Conservation (phyloP, 331 rosid species). For the Quercus lobata region DNA sequence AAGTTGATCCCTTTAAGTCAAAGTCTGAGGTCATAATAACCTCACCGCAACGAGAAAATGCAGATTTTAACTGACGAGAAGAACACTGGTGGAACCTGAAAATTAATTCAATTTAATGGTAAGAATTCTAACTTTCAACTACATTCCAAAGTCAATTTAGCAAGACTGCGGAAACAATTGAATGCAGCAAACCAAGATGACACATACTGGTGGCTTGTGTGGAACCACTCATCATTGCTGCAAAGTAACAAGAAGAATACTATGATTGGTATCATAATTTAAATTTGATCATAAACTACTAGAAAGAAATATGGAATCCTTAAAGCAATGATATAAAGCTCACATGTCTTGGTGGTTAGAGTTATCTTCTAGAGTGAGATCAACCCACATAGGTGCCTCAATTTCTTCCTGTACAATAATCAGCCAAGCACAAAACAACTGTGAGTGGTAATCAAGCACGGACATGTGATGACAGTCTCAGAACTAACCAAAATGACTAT, state of each 20-base stretch:
- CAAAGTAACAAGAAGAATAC: constrained; percentile 18
- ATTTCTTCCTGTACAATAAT: constrained; percentile 53
- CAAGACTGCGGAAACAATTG: not conserved
- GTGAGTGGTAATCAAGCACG: constrained; percentile 1
- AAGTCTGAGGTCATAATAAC: constrained; percentile 26
- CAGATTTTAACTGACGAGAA: constrained; percentile 51
- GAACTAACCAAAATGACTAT: not conserved
- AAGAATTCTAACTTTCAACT: not conserved
- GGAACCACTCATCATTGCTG: constrained; percentile 71
- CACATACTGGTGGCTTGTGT: constrained; percentile 61
- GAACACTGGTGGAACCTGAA: constrained; percentile 78
- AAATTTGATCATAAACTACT: not conserved
- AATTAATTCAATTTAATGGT: constrained; percentile 12
- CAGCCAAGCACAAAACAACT: constrained; percentile 2
- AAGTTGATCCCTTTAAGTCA: constrained; percentile 29
- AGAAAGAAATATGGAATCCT: not conserved
- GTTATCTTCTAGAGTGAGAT: constrained; percentile 53
- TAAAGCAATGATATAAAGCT: constrained; percentile 20
- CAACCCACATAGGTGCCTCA: constrained; percentile 89
- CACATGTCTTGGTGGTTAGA: constrained; percentile 39
- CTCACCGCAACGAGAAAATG: constrained; percentile 46
- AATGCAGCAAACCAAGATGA: not conserved
- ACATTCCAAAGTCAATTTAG: not conserved
- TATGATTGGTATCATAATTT: not conserved
- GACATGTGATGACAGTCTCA: not conserved